phyloP scores from a whole-genome alignment of 345 rosid species.

The Hibiscus mutabilis region DNA sequence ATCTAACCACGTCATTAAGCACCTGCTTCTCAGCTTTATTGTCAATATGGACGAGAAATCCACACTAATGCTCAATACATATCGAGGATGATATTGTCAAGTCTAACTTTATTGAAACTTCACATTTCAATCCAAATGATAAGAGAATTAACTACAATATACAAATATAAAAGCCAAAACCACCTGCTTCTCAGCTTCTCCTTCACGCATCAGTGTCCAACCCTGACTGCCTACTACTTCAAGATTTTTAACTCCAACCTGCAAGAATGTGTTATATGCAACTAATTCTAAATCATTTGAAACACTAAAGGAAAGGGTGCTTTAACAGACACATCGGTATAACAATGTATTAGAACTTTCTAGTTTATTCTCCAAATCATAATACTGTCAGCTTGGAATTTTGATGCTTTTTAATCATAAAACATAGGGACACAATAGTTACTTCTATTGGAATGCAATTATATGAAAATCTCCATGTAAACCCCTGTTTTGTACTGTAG shows the following conservation, averaged over 20 bases:
- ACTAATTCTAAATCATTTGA: conserved; percentile 3
- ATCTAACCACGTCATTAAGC: conserved; percentile 57
- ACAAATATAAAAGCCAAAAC: too few relatives aligned
- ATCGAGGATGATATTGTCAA: not conserved
- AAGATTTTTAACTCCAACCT: conserved; percentile 74
- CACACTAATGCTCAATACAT: conserved; percentile 61
- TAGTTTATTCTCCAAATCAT: conserved; percentile 50
- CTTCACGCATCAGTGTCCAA: too few relatives aligned
- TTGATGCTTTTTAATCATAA: too few relatives aligned
- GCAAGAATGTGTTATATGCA: conserved; percentile 17
- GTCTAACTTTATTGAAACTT: not conserved
- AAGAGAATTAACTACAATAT: too few relatives aligned
- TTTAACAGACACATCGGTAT: not conserved
- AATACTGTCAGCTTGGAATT: too few relatives aligned
- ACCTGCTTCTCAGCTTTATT: conserved; percentile 47
- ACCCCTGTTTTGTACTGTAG: too few relatives aligned
- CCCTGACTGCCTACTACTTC: too few relatives aligned
- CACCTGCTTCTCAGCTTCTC: too few relatives aligned
- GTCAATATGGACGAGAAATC: conserved; percentile 83
- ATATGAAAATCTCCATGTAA: too few relatives aligned
- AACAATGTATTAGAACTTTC: conserved; percentile 30
- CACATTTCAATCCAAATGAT: not conserved
- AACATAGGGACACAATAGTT: too few relatives aligned
- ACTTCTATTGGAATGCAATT: too few relatives aligned
- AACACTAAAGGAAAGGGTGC: not conserved